phyloP scores from a whole-genome alignment of 179 eudicot genomes.

The Vitellaria paradoxa region DNA sequence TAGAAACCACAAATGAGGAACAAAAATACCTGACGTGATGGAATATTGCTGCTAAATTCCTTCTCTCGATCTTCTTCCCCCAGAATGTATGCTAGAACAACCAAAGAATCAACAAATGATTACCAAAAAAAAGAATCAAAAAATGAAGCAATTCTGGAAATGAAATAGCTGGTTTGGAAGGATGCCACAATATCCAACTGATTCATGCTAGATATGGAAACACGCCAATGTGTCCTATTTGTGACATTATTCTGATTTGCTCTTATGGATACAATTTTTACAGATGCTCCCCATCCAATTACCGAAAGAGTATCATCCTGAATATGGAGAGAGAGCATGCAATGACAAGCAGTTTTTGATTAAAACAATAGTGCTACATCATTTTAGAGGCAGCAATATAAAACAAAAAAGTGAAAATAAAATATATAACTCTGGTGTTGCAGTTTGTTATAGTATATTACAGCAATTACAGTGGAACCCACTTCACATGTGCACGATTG shows the following conservation, averaged over 20 bases:
- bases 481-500: not conserved
- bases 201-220: conserved; percentile 45
- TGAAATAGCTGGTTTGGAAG: conserved; percentile 84
- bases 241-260: conserved; percentile 40
- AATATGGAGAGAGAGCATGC: conserved; percentile 26
- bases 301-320: conserved; percentile 89
- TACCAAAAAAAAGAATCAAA: conserved; percentile 80
- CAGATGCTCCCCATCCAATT: conserved; percentile 98
- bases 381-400: not conserved
- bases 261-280: conserved; percentile 76
- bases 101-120: conserved; percentile 63
- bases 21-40: conserved; percentile 76
- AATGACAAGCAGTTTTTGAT: conserved; percentile 19
- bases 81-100: conserved; percentile 82
- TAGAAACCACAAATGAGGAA: not conserved
- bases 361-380: conserved; percentile 3
- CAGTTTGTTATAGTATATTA: not conserved
- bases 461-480: not conserved
- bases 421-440: not conserved
- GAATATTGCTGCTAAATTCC: conserved; percentile 68
- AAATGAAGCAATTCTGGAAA: conserved; percentile 86
- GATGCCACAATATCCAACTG: conserved; percentile 96
- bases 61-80: conserved; percentile 85
- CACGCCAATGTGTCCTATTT: conserved; percentile 61
- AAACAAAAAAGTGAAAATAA: not conserved